These are phyloP conservation scores for Komagataella ulmi DNA, from an alignment of 805 yeast genomes.

Conservation along the genomic window DNA sequence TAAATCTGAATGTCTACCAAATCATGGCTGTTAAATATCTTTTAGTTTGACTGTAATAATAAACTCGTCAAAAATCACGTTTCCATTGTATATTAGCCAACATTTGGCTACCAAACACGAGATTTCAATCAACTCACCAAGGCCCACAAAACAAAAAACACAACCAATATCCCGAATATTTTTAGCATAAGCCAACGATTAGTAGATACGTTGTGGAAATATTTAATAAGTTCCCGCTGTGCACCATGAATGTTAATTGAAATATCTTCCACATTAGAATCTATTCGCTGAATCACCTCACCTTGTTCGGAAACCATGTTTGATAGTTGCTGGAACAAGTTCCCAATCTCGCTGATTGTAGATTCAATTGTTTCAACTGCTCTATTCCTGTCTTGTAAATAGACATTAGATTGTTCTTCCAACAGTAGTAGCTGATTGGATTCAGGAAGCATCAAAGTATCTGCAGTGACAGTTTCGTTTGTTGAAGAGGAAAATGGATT, in stretches of 20 bases:
- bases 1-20: not conserved
- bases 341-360: slow-evolving; percentile 96
- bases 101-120: not conserved
- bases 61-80: not conserved
- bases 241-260: slow-evolving; percentile 86
- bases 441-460: slow-evolving; percentile 61
- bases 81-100: not conserved
- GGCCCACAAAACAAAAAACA: slow-evolving; percentile 70
- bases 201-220: slow-evolving; percentile 74
- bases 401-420: slow-evolving; percentile 70
- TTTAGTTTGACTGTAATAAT: not conserved
- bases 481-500: slow-evolving; percentile 21
- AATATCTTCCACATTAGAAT: slow-evolving; percentile 88
- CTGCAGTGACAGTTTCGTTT: slow-evolving; percentile 12
- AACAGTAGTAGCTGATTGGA: slow-evolving; percentile 70
- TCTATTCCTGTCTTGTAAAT: slow-evolving; percentile 68
- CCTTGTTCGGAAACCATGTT: slow-evolving; percentile 98
- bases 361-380: slow-evolving; percentile 96
- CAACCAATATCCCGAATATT: slow-evolving; percentile 75
- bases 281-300: slow-evolving; percentile 90
- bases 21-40: not conserved
- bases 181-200: slow-evolving; percentile 88
- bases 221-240: slow-evolving; percentile 83
- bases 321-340: slow-evolving; percentile 85
- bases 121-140: slow-evolving; percentile 38